Conservation (phyloP, 2,329 filamentous ascomycete species). For the Epichloe amarillans region DNA sequence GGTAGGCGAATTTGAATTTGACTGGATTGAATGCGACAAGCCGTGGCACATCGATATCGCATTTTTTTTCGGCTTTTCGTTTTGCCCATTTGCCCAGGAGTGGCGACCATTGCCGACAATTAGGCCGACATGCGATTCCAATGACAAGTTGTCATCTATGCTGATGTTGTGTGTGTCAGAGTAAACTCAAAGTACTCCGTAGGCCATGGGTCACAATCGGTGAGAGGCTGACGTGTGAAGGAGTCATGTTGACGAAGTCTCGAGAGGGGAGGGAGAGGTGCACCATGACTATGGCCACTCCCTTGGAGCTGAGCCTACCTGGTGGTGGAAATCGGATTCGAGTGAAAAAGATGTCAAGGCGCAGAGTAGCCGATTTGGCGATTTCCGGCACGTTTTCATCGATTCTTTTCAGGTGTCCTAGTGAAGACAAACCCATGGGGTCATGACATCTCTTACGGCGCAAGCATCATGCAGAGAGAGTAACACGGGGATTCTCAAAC, state of each 20-base stretch:
- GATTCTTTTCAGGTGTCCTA: neutral
- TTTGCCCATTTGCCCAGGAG: neutral
- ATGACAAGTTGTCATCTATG: no score
- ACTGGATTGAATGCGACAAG: no score
- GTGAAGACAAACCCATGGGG: neutral
- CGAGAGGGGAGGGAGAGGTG: no score
- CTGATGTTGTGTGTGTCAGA: no score
- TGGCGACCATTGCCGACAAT: neutral
- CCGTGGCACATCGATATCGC: no score
- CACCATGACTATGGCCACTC: neutral
- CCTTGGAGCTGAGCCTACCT: neutral
- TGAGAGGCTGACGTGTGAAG: neutral
- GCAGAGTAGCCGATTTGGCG: neutral
- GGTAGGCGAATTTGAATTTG: no score
- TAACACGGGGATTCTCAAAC: neutral
- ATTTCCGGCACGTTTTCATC: no score
- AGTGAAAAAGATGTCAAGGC: neutral
- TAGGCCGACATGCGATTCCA: neutral
- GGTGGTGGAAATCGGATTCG: neutral
- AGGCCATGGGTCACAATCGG: no score
- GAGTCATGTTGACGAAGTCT: no score
- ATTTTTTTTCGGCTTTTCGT: neutral
- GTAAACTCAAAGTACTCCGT: no score
- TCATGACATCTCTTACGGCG: neutral
- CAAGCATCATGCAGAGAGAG: constrained; percentile 1